phyloP scores from a whole-genome alignment of 2,329 filamentous ascomycete genomes.

The Xylariaceae sp. region DNA sequence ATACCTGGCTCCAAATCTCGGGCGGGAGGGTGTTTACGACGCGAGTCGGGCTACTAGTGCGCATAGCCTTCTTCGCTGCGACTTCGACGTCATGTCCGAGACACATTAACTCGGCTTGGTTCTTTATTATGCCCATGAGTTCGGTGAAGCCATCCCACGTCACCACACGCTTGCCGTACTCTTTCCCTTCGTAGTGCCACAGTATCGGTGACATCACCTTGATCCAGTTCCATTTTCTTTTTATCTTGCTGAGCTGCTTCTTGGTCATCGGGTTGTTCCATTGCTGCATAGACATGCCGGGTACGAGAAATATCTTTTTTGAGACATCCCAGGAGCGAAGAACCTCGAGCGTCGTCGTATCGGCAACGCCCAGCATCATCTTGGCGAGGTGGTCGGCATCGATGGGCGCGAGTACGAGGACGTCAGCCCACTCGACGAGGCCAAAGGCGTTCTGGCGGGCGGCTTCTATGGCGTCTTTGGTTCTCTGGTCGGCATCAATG shows the following conservation, averaged over 20 bases:
- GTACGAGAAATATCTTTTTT: slow-evolving; percentile 80
- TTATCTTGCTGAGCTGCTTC: slow-evolving; percentile 79
- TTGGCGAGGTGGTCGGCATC: slow-evolving; percentile 80
- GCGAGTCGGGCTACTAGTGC: slow-evolving; percentile 34
- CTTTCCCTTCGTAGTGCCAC: slow-evolving; percentile 66
- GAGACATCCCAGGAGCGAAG: slow-evolving; percentile 81
- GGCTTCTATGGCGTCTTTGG: slow-evolving; percentile 45
- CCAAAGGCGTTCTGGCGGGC: slow-evolving; percentile 56
- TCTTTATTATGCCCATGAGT: slow-evolving; percentile 69
- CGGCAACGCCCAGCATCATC: slow-evolving; percentile 81
- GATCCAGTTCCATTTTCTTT: slow-evolving; percentile 83
- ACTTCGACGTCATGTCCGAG: slow-evolving; percentile 68
- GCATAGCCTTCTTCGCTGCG: slow-evolving; percentile 39
- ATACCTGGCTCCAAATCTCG: slow-evolving; percentile 85
- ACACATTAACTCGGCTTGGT: slow-evolving; percentile 70
- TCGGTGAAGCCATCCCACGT: slow-evolving; percentile 66
- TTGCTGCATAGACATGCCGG: slow-evolving; percentile 84
- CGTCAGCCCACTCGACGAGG: slow-evolving; percentile 81
- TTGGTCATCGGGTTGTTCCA: slow-evolving; percentile 89
- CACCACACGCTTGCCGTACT: slow-evolving; percentile 45
- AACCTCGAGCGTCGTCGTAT: slow-evolving; percentile 75
- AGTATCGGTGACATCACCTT: slow-evolving; percentile 75
- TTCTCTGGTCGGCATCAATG: slow-evolving; percentile 33
- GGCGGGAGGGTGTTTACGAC: slow-evolving; percentile 59
- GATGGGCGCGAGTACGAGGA: slow-evolving; percentile 79